Evolutionary conservation across 2,329 filamentous ascomycete genomes (phyloP).

Genomic region (Bretziella fagacearum): DNA sequence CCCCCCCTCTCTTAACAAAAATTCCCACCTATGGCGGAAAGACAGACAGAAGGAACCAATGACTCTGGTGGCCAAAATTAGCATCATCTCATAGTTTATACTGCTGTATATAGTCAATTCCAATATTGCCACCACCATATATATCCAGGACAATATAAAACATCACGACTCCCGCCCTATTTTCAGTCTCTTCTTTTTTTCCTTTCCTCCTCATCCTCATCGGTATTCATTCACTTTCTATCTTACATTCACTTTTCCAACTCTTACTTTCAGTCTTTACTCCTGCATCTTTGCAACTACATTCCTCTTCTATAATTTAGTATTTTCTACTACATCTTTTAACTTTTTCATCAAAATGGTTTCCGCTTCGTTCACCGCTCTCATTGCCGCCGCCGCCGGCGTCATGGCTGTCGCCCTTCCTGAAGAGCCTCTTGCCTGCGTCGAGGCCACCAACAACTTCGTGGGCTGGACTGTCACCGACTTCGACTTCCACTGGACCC

Average conservation of each 20-base stretch:
- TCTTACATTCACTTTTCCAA: conserved; percentile 4
- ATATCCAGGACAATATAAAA: too few relatives aligned
- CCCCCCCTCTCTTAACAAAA: neutral
- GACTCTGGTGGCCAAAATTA: too few relatives aligned
- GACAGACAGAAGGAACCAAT: too few relatives aligned
- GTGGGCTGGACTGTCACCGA: conserved; percentile 25
- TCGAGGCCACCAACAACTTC: conserved; percentile 16
- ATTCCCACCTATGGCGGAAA: neutral
- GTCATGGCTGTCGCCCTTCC: conserved; percentile 8
- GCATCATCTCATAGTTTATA: too few relatives aligned
- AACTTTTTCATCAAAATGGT: conserved; percentile 9
- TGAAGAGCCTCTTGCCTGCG: conserved; percentile 16
- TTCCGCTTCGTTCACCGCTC: conserved; percentile 4
- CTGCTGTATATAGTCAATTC: too few relatives aligned
- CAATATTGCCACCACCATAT: neutral
- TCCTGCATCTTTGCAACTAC: neutral
- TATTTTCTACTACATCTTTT: neutral
- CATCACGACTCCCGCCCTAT: neutral
- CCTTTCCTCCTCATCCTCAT: conserved; percentile 11
- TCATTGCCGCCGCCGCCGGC: conserved; percentile 9
- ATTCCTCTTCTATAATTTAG: neutral
- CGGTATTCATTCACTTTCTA: conserved; percentile 2
- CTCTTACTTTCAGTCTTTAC: conserved; percentile 5
- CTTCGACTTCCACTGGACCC: conserved; percentile 33
- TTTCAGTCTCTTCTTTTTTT: neutral